These are phyloP conservation scores for Tulasnella sp. DNA, from an alignment of 768 basidiomycete species.

Conservation along the genomic window DNA sequence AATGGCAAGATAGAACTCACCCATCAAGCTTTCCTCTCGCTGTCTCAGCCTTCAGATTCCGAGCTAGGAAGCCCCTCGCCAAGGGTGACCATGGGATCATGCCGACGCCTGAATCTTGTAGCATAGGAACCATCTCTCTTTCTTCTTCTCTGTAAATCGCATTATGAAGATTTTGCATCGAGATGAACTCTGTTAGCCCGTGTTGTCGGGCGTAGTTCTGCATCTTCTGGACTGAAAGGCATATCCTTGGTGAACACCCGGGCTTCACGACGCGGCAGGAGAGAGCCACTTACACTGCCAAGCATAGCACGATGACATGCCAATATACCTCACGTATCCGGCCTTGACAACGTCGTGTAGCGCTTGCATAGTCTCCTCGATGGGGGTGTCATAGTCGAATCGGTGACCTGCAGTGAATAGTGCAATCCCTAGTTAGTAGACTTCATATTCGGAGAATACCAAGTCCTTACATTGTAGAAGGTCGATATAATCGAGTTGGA, in stretches of 20 bases:
- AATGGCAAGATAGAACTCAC: background rate
- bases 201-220: slow-evolving; percentile 22
- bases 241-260: too few relatives aligned
- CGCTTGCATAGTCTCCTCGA: slow-evolving; percentile 52
- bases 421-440: too few relatives aligned
- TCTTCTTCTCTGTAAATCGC: slow-evolving; percentile 26
- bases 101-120: slow-evolving; percentile 24
- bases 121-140: slow-evolving; percentile 23
- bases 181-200: slow-evolving; percentile 16
- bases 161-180: slow-evolving; percentile 25
- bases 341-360: slow-evolving; percentile 52
- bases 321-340: slow-evolving; percentile 49
- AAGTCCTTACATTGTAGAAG: slow-evolving; percentile 39
- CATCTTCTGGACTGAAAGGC: slow-evolving; percentile 25
- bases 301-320: slow-evolving; percentile 43
- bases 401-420: slow-evolving; percentile 34
- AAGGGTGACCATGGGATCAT: slow-evolving; percentile 25
- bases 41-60: slow-evolving; percentile 16
- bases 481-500: slow-evolving; percentile 46
- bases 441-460: background rate
- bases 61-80: slow-evolving; percentile 18
- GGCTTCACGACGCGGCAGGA: too few relatives aligned
- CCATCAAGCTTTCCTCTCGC: background rate
- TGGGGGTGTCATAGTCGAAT: slow-evolving; percentile 50
- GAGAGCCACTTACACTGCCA: slow-evolving; percentile 33